Base-by-base conservation (phyloP, 225 moss, liverwort and hornwort species). In the Pseudoscleropodium purum region DNA sequence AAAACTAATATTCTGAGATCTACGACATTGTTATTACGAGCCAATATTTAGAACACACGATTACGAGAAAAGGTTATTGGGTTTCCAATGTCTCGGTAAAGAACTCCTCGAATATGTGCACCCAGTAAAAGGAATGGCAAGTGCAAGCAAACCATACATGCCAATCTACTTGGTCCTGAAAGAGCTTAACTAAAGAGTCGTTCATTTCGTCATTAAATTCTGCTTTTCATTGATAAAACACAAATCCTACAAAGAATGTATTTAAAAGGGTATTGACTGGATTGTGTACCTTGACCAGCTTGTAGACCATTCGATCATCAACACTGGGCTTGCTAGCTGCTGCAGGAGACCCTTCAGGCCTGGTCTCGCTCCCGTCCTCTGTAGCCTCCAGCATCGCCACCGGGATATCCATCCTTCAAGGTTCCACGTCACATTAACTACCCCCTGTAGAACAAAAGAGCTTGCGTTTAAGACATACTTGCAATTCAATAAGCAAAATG, bases 271-370 rank as follows among this genome's bases (percentile, higher is more conserved):
- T 31, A 63, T 83, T 73, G 57, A 84, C 54, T 89, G 89, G 79
- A 91, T 86, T 88, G 80, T 75, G 87, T 91, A 98, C 98, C 98
- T 96, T 94, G 66, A 97, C 95, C 87, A 95, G 90, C 88, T 97
- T 97, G 90, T 94, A 95, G 72, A 95, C 95, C 88, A 96, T 87
- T 66, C 94, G 92, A 79, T 97, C 94, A 72, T 91, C 93, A 75
- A 90, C 91, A 83, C 87, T 96, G 79, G 92, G 92, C 79, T 94
- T 93, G 90, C 84, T 89, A 88, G 86, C 91, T 89, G 83, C 64
- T 83, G 88, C 84, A 88, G 93, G 92, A 90, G 94, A 89, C 77
- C 63, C 91, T 60, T 93, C 94, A 72, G 90, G 86, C 54, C 88
- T 89, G 79, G 91, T 73, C 79, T 93, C 90, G 85, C 85, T 90